Percentiles rank a stretch among this genome's conserved stretches.
Evolutionary conservation across 2,329 filamentous ascomycete genomes (phyloP).

Genomic region (Fusarium cicatricum): DNA sequence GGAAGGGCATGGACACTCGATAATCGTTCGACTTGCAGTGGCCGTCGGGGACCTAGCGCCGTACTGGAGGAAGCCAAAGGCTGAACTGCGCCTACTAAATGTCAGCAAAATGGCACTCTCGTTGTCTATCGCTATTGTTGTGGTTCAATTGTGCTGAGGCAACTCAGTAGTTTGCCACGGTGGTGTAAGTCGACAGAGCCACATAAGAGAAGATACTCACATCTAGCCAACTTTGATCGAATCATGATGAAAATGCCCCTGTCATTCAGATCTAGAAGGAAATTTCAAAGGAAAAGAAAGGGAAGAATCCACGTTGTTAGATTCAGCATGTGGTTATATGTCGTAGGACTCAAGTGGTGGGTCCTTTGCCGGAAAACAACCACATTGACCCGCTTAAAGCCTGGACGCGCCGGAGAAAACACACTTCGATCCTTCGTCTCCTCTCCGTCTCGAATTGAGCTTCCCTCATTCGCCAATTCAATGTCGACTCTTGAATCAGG

Average conservation of each 20-base stretch:
- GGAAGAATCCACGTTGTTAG: not conserved
- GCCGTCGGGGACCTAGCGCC: not conserved
- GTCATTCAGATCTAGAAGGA: not conserved
- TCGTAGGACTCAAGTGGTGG: not conserved
- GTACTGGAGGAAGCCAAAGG: slow-evolving; percentile 1
- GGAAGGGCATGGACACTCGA: not conserved
- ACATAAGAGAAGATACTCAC: not conserved
- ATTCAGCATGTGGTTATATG: not conserved
- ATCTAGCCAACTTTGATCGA: not conserved
- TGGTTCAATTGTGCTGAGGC: no score
- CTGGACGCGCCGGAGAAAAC: slow-evolving; percentile 15
- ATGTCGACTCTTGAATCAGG: not conserved
- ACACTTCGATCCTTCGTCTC: slow-evolving; percentile 17
- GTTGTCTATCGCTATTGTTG: no score
- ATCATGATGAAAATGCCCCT: not conserved
- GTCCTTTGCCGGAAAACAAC: slow-evolving; percentile 18
- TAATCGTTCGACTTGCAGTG: rapidly evolving
- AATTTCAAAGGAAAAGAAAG: not conserved
- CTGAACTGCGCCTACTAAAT: not conserved
- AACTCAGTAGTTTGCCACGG: no score
- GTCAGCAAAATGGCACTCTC: no score
- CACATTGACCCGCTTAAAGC: slow-evolving; percentile 15
- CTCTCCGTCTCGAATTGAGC: not conserved
- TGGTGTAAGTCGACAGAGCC: not conserved
- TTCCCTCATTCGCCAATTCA: not conserved